phyloP scores from a whole-genome alignment of 345 rosid species.

The Euphorbia pulcherrima region DNA sequence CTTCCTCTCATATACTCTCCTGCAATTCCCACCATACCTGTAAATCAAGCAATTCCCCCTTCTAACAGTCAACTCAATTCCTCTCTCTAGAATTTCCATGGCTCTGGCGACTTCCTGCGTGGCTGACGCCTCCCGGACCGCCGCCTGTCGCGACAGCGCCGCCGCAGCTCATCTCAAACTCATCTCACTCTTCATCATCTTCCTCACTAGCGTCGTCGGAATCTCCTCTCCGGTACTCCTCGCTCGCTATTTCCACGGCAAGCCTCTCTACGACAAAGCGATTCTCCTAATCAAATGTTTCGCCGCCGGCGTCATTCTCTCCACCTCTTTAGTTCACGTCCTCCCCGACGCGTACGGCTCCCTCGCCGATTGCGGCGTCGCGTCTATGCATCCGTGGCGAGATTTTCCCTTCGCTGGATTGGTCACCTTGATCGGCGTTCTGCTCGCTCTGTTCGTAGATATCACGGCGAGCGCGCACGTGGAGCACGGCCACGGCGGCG shows the following conservation, averaged over 20 bases:
- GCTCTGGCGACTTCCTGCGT: constrained; percentile 36
- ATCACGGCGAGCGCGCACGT: constrained; percentile 78
- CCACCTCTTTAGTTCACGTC: constrained; percentile 89
- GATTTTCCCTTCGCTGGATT: constrained; percentile 90
- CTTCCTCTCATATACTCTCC: too few relatives aligned
- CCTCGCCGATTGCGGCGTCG: constrained; percentile 67
- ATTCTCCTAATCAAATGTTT: constrained; percentile 72
- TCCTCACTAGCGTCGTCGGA: constrained; percentile 68
- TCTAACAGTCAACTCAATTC: background rate
- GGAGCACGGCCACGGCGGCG: constrained; percentile 40
- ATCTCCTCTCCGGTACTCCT: constrained; percentile 62
- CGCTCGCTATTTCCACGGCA: constrained; percentile 73
- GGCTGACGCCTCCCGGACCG: constrained; percentile 46
- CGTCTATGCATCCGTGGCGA: constrained; percentile 74
- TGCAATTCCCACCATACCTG: too few relatives aligned
- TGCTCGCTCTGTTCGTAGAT: constrained; percentile 71
- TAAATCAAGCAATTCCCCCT: too few relatives aligned
- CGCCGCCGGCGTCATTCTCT: constrained; percentile 94
- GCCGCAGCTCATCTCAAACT: constrained; percentile 74
- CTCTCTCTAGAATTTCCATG: constrained; percentile 20
- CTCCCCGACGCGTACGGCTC: constrained; percentile 81
- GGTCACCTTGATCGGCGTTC: constrained; percentile 60
- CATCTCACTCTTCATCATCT: constrained; percentile 52
- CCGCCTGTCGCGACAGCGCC: constrained; percentile 50
- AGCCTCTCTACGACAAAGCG: constrained; percentile 69